Evolutionary conservation across 176 grass and related monocot species (phyloP).

Genomic region (Carex parvula): DNA sequence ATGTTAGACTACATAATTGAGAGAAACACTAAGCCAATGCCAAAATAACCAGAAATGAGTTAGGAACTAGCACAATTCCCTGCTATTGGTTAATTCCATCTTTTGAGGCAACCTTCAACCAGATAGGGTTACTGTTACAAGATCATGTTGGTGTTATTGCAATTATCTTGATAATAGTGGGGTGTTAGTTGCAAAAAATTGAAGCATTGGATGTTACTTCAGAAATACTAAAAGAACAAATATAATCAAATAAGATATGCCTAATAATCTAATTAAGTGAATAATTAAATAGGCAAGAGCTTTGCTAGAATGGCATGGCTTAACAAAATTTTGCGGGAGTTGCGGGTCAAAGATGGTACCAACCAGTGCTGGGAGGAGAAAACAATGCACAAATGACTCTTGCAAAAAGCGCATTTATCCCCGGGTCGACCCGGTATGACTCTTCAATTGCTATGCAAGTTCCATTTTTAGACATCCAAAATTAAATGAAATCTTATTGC

Average conservation of each 20-base stretch:
- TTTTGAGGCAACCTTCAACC: neutral
- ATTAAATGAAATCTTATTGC: neutral
- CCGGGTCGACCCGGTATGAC: conserved; percentile 73
- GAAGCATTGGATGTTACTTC: neutral
- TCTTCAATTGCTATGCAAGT: conserved; percentile 5
- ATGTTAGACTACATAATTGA: neutral
- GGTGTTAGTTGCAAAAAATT: too few relatives aligned
- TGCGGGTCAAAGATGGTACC: conserved; percentile 65
- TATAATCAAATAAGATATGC: neutral
- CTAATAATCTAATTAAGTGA: neutral
- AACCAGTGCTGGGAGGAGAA: conserved; percentile 72
- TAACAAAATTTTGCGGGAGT: conserved; percentile 67
- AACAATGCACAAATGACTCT: conserved; percentile 65
- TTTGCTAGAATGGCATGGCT: conserved; percentile 78
- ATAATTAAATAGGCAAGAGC: conserved; percentile 50
- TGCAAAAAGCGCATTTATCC: conserved; percentile 94
- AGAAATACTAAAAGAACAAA: neutral
- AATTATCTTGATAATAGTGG: neutral
- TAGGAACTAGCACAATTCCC: neutral
- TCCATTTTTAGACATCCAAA: neutral
- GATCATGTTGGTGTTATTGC: neutral
- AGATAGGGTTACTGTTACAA: neutral
- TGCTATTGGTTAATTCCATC: neutral
- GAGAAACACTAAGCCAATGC: neutral
- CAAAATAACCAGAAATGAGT: neutral